These are phyloP conservation scores for Neurospora intermedia DNA, from an alignment of 495 filamentous ascomycete genomes.

Conservation along the genomic window DNA sequence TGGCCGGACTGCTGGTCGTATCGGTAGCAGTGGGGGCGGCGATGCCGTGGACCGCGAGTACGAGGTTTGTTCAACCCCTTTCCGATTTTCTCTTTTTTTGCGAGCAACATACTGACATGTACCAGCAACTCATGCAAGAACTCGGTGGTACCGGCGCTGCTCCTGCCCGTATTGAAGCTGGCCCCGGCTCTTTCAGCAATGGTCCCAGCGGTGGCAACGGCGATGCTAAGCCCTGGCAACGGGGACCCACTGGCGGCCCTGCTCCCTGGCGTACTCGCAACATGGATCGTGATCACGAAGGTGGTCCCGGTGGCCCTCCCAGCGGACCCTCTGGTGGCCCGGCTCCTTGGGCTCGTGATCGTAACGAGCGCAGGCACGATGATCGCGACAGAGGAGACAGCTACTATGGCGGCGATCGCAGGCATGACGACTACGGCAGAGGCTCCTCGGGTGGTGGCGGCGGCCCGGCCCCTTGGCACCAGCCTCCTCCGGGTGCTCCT, in stretches of 20 bases:
- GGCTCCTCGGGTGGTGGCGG: constrained; percentile 18
- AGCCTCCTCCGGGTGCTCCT: constrained; percentile 43
- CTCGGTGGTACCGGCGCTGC: constrained; percentile 59
- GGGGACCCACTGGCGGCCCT: constrained; percentile 74
- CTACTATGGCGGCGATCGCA: constrained; percentile 13
- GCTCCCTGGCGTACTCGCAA: constrained; percentile 60
- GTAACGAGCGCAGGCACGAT: constrained; percentile 26
- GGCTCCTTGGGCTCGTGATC: constrained; percentile 50
- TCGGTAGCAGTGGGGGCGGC: constrained; percentile 49
- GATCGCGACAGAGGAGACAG: constrained; percentile 17
- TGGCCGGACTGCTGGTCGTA: constrained; percentile 44
- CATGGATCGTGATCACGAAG: constrained; percentile 31
- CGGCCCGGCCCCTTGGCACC: constrained; percentile 56
- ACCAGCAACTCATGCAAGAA: constrained; percentile 94
- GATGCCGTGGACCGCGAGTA: constrained; percentile 91
- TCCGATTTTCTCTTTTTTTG: background rate
- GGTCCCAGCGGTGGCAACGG: constrained; percentile 28
- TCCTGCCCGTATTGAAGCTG: constrained; percentile 79
- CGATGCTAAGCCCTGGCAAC: constrained; percentile 79
- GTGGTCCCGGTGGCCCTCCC: constrained; percentile 21
- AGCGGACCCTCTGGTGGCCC: constrained; percentile 26
- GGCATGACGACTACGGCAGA: constrained; percentile 27
- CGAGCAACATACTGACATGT: constrained; percentile 22
- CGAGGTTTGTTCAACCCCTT: constrained; percentile 51
- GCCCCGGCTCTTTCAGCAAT: constrained; percentile 50